Evolutionary conservation across 352 stramenopile genomes (phyloP).

Genomic region (Aphanomyces euteiches): DNA sequence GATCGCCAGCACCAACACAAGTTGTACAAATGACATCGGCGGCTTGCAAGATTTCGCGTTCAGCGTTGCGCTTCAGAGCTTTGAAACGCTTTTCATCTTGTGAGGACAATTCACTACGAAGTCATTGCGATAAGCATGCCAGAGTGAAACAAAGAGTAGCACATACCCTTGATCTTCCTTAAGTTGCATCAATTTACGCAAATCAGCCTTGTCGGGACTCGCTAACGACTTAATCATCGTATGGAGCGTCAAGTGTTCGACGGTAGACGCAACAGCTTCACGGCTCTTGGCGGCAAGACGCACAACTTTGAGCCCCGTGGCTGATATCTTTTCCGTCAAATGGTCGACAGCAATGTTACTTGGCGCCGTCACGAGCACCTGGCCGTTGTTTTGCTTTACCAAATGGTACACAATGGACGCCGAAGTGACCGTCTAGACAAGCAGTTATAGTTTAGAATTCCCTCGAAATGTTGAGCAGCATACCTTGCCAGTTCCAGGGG

Average conservation of each 20-base stretch:
- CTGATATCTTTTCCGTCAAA: slow-evolving; percentile 97
- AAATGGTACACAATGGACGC: slow-evolving; percentile 99
- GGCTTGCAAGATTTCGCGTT: slow-evolving; percentile 96
- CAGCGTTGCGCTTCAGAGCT: slow-evolving; percentile 86
- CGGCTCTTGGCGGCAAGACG: slow-evolving; percentile 97
- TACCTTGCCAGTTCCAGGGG: slow-evolving; percentile 96
- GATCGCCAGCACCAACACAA: slow-evolving; percentile 97
- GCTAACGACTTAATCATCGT: slow-evolving; percentile 93
- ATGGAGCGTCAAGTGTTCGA: slow-evolving; percentile 98
- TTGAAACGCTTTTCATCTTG: slow-evolving; percentile 97
- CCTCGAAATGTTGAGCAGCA: not conserved
- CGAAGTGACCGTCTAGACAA: slow-evolving; percentile 86
- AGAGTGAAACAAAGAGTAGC: not conserved
- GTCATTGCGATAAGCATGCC: not conserved
- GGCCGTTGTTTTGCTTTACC: slow-evolving; percentile 96
- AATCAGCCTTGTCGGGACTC: slow-evolving; percentile 86
- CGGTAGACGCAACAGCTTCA: slow-evolving; percentile 90
- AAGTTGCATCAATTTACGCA: slow-evolving; percentile 90
- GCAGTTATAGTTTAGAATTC: slow-evolving; percentile 9
- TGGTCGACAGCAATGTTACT: slow-evolving; percentile 99
- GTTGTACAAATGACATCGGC: slow-evolving; percentile 99
- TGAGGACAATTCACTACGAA: slow-evolving; percentile 70
- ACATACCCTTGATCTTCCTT: slow-evolving; percentile 95
- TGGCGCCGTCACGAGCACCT: slow-evolving; percentile 98
- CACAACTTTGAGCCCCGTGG: slow-evolving; percentile 96